Percentiles rank a stretch among this genome's conserved stretches.
Evolutionary conservation across 2,329 filamentous ascomycete genomes (phyloP).

Genomic region (Xylariaceae sp.): DNA sequence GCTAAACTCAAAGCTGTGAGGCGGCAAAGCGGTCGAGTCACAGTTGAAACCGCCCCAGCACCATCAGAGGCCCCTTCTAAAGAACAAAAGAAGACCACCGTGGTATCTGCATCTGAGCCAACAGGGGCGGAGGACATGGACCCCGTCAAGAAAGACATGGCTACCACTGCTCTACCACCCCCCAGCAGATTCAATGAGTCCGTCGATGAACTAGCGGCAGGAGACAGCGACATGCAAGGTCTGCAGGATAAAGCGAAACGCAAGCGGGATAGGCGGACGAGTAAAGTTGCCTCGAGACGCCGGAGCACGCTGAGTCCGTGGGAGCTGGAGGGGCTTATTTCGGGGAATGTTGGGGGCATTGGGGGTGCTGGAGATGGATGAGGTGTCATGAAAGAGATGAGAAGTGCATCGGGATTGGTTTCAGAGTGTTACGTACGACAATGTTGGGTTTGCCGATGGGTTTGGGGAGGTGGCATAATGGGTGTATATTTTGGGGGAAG

Average conservation of each 20-base stretch:
- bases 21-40: conserved; percentile 18
- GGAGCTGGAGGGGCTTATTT: conserved; percentile 66
- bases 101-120: not conserved
- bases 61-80: not conserved
- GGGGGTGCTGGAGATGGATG: conserved; percentile 17
- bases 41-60: not conserved
- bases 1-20: conserved; percentile 58
- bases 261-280: conserved; percentile 44
- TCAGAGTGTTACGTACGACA: no score
- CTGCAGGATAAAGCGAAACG: conserved; percentile 9
- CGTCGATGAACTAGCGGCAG: conserved; percentile 9
- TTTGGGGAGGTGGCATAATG: no score
- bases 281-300: conserved; percentile 56
- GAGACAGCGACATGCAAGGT: not conserved
- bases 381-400: not conserved
- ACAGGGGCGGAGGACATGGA: conserved; percentile 18
- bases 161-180: no score
- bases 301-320: conserved; percentile 72
- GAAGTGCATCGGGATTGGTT: not conserved
- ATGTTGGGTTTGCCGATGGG: no score
- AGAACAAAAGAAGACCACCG: not conserved
- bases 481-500: no score
- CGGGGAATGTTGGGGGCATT: conserved; percentile 41
- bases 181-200: no score
- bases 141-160: conserved; percentile 25